Evolutionary conservation across 768 basidiomycete species (phyloP), one percentile per base, ranked within the genome.

Genomic region (Ephemerocybe angulata): DNA sequence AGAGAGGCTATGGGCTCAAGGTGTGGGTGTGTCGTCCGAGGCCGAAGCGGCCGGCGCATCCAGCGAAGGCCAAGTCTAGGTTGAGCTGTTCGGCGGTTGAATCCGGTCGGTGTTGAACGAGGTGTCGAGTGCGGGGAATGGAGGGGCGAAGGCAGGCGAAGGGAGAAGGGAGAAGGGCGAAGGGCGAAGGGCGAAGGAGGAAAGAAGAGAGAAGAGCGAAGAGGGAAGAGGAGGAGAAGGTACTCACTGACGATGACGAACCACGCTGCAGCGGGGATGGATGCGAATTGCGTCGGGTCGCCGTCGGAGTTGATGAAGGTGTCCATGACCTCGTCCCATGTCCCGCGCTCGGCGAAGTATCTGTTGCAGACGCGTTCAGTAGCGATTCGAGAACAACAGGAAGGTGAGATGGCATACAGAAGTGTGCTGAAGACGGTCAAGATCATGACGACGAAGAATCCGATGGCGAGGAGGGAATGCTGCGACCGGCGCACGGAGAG

Each of bases 51-150:
- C 69, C 3, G 74, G 75, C 40, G 75, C 75, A 6, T 86, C 88
- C 27, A 85, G n/a, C n/a, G n/a, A n/a, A n/a, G n/a, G n/a, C n/a
- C n/a, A n/a, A n/a, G n/a, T n/a, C n/a, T n/a, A n/a, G n/a, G n/a
- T n/a, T n/a, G n/a, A n/a, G n/a, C n/a, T 80, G 60, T 93, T 91
- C 57, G 89, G 86, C 5, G 85, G 83, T 0, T 88, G 87, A 61
- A 90, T 88, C 3, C 93, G 93, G 55, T 95, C 90, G 0, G 83
- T 79, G 63, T 93, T 90, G 47, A 94, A 81, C 64, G 94, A 97
- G 3, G 82, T 86, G 40, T 83, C 87, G 0, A 96, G 70, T 1
- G 79, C 79, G 5, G 2, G 13, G 17, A 1, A 55, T 21, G 27
- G 11, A 43, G 41, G 56, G 22, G 52, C 47, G 37, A 15, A 30